Evolutionary conservation across 805 yeast species (phyloP).

Genomic region (Maudiozyma bulderi): DNA sequence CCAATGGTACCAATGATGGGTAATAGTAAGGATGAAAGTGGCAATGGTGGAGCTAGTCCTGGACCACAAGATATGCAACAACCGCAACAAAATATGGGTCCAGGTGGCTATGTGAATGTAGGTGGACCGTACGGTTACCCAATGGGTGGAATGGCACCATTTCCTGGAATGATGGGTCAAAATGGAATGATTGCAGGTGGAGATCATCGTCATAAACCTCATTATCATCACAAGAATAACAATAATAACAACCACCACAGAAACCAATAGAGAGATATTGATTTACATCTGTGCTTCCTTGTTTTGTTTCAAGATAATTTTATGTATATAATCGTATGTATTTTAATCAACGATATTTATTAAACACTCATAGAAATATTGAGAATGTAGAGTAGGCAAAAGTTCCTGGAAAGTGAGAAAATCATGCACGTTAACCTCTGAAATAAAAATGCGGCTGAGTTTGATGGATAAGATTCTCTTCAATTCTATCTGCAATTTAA

Average conservation of each 20-base stretch:
- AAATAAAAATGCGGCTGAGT: no score
- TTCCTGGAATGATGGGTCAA: slow-evolving; percentile 14
- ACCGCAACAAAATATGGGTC: neutral
- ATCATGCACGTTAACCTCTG: no score
- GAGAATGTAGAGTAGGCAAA: no score
- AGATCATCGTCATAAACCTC: slow-evolving; percentile 11
- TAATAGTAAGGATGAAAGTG: slow-evolving; percentile 8
- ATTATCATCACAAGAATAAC: slow-evolving; percentile 4
- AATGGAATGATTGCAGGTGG: slow-evolving; percentile 7
- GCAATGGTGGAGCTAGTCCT: slow-evolving; percentile 6
- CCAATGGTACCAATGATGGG: slow-evolving; percentile 26
- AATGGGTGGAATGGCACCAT: slow-evolving; percentile 15
- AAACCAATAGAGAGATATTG: neutral
- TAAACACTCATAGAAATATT: no score
- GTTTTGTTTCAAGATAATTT: no score
- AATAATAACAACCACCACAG: slow-evolving; percentile 1
- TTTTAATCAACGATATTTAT: no score
- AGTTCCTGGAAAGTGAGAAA: no score
- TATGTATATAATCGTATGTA: no score
- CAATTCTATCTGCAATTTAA: no score
- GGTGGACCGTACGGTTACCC: slow-evolving; percentile 24
- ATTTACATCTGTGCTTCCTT: no score
- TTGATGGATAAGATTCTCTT: no score
- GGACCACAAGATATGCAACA: slow-evolving; percentile 4
- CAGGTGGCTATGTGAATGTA: slow-evolving; percentile 16